A percentile compares a stretch with the other conserved stretches of the same genome.
Conservation (phyloP, 106 monocot genomes). For the Dioscorea zingiberensis region DNA sequence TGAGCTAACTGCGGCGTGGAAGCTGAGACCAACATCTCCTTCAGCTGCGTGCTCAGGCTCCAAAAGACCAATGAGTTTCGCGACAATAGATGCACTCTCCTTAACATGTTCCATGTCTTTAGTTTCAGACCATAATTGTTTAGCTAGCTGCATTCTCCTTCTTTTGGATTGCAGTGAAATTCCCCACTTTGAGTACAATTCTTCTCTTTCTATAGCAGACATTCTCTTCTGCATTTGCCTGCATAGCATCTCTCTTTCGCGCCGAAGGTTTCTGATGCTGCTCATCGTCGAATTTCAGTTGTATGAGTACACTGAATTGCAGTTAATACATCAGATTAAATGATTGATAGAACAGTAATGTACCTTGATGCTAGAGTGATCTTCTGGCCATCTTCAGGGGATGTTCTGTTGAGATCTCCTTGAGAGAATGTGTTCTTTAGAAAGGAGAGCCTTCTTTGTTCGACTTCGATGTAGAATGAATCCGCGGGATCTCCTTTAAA, state of each 20-base stretch:
- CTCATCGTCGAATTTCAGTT: not conserved
- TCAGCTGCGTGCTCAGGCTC: slow-evolving; percentile 47
- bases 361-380: slow-evolving; percentile 45
- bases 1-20: slow-evolving; percentile 36
- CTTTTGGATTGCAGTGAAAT: slow-evolving; percentile 68
- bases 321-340: too few relatives aligned
- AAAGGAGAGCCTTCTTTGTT: slow-evolving; percentile 69
- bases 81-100: slow-evolving; percentile 77
- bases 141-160: slow-evolving; percentile 52
- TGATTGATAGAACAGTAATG: not conserved
- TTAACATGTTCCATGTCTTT: slow-evolving; percentile 44
- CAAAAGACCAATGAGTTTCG: slow-evolving; percentile 46
- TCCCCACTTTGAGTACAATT: slow-evolving; percentile 69
- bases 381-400: slow-evolving; percentile 8
- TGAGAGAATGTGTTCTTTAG: slow-evolving; percentile 27
- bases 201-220: slow-evolving; percentile 42
- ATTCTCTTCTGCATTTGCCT: slow-evolving; percentile 53
- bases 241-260: slow-evolving; percentile 73
- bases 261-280: slow-evolving; percentile 51
- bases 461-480: slow-evolving; percentile 80
- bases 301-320: not conserved
- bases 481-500: slow-evolving; percentile 81
- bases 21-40: slow-evolving; percentile 82
- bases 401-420: slow-evolving; percentile 1
- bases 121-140: slow-evolving; percentile 54